Conservation (phyloP, 1,139 yeast genomes). For the Candida sp. region DNA sequence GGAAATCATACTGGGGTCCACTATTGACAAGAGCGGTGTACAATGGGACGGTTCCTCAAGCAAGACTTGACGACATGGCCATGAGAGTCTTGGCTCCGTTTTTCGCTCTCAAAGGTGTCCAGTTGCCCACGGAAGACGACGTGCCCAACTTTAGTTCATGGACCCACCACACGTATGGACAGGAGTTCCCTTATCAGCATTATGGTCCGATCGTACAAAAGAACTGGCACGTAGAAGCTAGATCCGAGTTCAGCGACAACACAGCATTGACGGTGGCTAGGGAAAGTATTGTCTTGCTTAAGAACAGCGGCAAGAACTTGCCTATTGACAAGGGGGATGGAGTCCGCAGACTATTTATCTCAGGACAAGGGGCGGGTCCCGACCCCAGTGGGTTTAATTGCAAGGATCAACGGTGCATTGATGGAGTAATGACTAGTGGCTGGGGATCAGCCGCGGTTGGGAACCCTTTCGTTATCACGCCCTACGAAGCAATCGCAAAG, state of each 20-base stretch:
- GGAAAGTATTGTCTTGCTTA: conserved; percentile 60
- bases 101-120: conserved; percentile 41
- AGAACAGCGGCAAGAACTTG: conserved; percentile 51
- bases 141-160: conserved; percentile 63
- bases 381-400: conserved; percentile 55
- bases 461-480: conserved; percentile 58
- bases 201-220: conserved; percentile 57
- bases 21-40: conserved; percentile 57
- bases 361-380: conserved; percentile 52
- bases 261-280: conserved; percentile 58
- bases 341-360: conserved; percentile 45
- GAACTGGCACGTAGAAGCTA: conserved; percentile 60
- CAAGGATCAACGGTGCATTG: conserved; percentile 51
- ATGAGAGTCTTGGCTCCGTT: conserved; percentile 63
- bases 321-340: conserved; percentile 53
- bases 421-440: conserved; percentile 52
- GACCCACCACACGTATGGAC: conserved; percentile 60
- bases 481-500: conserved; percentile 53
- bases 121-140: conserved; percentile 42
- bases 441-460: conserved; percentile 59
- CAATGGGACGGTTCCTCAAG: conserved; percentile 59
- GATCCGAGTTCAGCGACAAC: conserved; percentile 51
- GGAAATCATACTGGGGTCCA: conserved; percentile 64
- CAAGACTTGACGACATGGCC: conserved; percentile 66
- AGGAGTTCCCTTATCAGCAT: conserved; percentile 54